Percentiles rank a stretch among this genome's conserved stretches.
phyloP scores from a whole-genome alignment of 148 eudicot genomes.

The Chenopodium album region DNA sequence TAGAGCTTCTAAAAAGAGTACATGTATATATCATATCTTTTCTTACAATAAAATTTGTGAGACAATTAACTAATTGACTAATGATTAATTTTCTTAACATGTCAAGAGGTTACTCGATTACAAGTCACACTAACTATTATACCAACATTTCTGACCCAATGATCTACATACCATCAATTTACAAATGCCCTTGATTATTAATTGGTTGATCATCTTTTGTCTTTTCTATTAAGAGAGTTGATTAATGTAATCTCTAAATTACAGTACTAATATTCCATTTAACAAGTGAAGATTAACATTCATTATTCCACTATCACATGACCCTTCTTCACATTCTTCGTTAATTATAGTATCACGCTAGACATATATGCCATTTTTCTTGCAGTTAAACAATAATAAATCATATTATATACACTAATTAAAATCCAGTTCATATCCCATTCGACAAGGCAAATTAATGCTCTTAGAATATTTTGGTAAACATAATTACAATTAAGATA shows the following conservation, averaged over 20 bases:
- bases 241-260: background rate
- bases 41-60: too few relatives aligned
- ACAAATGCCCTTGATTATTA: background rate
- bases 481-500: background rate
- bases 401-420: constrained; percentile 1
- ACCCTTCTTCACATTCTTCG: background rate
- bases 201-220: background rate
- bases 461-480: constrained; percentile 14
- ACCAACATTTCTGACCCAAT: too few relatives aligned
- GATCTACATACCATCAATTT: background rate
- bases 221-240: background rate
- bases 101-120: too few relatives aligned
- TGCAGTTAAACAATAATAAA: constrained; percentile 11
- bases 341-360: background rate
- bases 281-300: background rate
- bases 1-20: too few relatives aligned
- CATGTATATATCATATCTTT: too few relatives aligned
- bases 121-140: too few relatives aligned
- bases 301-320: background rate
- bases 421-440: constrained; percentile 24
- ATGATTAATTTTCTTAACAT: too few relatives aligned
- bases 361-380: background rate
- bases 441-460: constrained; percentile 13
- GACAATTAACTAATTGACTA: too few relatives aligned
- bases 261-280: background rate